Base-by-base conservation (phyloP, 805 yeast species). In the Lipomyces spencermartinsiae region DNA sequence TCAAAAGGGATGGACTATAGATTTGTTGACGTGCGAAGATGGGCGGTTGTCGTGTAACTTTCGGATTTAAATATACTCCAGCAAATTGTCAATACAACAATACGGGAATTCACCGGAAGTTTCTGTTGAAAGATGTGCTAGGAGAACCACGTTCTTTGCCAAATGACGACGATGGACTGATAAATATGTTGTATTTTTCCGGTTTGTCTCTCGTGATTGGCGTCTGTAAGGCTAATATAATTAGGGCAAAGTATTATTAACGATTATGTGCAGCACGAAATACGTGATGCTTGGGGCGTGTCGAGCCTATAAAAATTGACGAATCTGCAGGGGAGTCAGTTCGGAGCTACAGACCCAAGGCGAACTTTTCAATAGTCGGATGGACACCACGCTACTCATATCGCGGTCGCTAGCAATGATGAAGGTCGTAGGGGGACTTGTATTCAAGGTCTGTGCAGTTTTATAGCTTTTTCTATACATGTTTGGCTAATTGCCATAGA, bases 21-120 rank as follows among this genome's bases (percentile, higher is more conserved):
- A 22, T 4, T 22, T 54, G 34, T 61, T 62, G 37, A 55, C 22
- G 22, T n/a, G 39, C 34, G n/a, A 12, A 14, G 65, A 22, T 25
- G 34, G 22, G 5, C 49, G 58, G 25, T 33, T 7, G 49, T 43
- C 22, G 49, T 19, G 49, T 14, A 43, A 43, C 19, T 25, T 25
- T 25, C 29, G n/a, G 14, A 43, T 43, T 43, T 43, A 43, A 43
- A 16, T 16, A 43, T 7, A 16, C 49, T n/a, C 49, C 22, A n/a
- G 22, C 49, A n/a, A 43, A 12, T 37, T 12, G 16, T 37, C 43
- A 37, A 37, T 37, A 37, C 43, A 12, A 37, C 16, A 37, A 37
- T 37, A 37, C 43, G 43, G 14, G n/a, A 12, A 37, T 37, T 35
- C 43, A 37, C 43, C 16, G 16, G 43, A 12, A 37, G 12, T 37